Conservation (phyloP, 73 alveolate genomes). For the Paramecium bursaria region DNA sequence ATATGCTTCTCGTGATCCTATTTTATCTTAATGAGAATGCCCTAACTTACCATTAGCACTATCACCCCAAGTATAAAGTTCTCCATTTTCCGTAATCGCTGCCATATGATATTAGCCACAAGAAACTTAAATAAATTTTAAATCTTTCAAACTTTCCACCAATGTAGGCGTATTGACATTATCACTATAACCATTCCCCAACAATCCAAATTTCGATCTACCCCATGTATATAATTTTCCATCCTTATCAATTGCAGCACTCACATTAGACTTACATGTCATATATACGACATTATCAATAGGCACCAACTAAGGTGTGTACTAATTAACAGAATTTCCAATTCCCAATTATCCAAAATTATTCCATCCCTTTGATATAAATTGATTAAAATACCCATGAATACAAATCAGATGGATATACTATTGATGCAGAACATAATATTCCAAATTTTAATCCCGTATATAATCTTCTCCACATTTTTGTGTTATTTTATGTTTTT, state of each 20-base stretch:
- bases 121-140: constrained; percentile 39
- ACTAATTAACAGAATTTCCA: constrained; percentile 8
- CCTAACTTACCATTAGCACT: constrained; percentile 66
- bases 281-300: neutral
- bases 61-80: constrained; percentile 69
- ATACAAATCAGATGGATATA: no score
- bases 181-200: constrained; percentile 51
- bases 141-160: constrained; percentile 52
- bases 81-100: constrained; percentile 65
- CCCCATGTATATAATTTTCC: constrained; percentile 61
- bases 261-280: constrained; percentile 10
- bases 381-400: constrained; percentile 24
- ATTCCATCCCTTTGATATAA: constrained; percentile 51
- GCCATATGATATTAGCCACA: constrained; percentile 71
- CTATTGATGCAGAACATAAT: no score
- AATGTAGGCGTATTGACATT: constrained; percentile 41
- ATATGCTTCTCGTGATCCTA: constrained; percentile 51
- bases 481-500: no score
- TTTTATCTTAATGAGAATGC: constrained; percentile 29
- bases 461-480: no score
- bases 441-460: no score
- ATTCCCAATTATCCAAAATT: constrained; percentile 58
- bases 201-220: constrained; percentile 50
- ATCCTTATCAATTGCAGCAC: constrained; percentile 57
- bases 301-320: constrained; percentile 31